Evolutionary conservation across 1,284 basidiomycete genomes (phyloP).

Genomic region (Ceratobasidium sp.): DNA sequence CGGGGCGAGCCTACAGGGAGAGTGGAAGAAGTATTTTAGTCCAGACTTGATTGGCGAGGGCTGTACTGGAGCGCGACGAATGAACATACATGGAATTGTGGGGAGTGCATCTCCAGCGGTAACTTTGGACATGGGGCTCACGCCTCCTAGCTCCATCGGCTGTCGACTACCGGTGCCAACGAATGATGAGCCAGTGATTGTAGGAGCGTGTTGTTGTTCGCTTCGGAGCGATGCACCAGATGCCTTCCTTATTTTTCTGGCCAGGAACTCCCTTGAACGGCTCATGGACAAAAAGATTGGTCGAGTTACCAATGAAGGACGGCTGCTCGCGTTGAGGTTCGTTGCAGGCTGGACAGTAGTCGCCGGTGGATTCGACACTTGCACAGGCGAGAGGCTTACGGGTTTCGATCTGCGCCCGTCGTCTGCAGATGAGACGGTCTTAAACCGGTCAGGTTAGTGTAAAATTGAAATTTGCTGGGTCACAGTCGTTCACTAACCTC

Average conservation of each 20-base stretch:
- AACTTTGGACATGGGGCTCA: slow-evolving; percentile 23
- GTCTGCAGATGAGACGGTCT: slow-evolving; percentile 87
- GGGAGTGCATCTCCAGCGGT: slow-evolving; percentile 76
- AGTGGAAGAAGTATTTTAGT: slow-evolving; percentile 57
- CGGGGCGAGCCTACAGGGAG: slow-evolving; percentile 55
- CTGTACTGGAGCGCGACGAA: slow-evolving; percentile 56
- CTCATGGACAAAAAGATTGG: slow-evolving; percentile 37
- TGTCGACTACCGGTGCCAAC: slow-evolving; percentile 59
- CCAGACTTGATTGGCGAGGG: slow-evolving; percentile 68
- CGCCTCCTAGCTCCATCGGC: slow-evolving; percentile 12
- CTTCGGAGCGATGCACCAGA: slow-evolving; percentile 74
- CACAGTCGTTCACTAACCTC: slow-evolving; percentile 65
- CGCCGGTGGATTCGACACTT: slow-evolving; percentile 79
- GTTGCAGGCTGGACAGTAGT: slow-evolving; percentile 79
- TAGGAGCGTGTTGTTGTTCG: slow-evolving; percentile 74
- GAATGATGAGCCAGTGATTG: slow-evolving; percentile 88
- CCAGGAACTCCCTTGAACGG: slow-evolving; percentile 51
- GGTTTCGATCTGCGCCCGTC: slow-evolving; percentile 65
- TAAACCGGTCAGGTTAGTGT: slow-evolving; percentile 34
- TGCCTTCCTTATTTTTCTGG: slow-evolving; percentile 67
- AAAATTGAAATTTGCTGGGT: slow-evolving; percentile 5
- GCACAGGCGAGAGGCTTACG: slow-evolving; percentile 77
- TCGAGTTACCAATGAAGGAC: slow-evolving; percentile 56
- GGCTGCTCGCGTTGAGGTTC: slow-evolving; percentile 64
- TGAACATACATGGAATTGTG: slow-evolving; percentile 88